These are phyloP conservation scores for Mucor velutinosus DNA, from an alignment of 371 early-diverging fungal species.

Conservation along the genomic window DNA sequence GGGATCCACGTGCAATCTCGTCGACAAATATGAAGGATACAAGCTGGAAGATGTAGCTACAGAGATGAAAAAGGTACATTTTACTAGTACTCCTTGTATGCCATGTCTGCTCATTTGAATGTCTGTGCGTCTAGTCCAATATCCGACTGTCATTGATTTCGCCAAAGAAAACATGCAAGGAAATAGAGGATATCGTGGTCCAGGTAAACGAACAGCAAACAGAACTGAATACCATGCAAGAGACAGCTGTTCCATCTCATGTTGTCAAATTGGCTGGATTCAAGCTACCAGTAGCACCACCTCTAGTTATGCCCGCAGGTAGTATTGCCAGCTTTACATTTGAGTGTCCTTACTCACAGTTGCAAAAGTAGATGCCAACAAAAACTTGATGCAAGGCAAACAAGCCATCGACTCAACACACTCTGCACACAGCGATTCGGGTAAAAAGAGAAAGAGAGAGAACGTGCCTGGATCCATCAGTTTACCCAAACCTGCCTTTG, in stretches of 20 bases:
- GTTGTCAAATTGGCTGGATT: conserved; percentile 61
- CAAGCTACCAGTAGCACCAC: conserved; percentile 45
- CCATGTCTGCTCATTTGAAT: not conserved
- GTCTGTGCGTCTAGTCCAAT: conserved; percentile 32
- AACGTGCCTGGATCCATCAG: conserved; percentile 45
- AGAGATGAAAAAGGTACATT: conserved; percentile 55
- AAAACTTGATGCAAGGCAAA: not conserved
- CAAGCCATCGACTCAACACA: conserved; percentile 29
- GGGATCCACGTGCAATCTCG: conserved; percentile 51
- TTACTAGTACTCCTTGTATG: not conserved
- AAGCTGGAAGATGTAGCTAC: conserved; percentile 41
- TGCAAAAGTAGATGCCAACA: conserved; percentile 7
- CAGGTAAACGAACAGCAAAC: conserved; percentile 43
- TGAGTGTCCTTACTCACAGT: not conserved
- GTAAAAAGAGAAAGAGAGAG: conserved; percentile 44
- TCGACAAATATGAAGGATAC: conserved; percentile 54
- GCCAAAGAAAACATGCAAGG: conserved; percentile 38
- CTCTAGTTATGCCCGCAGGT: conserved; percentile 10
- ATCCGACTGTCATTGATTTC: conserved; percentile 51
- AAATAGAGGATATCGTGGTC: conserved; percentile 34
- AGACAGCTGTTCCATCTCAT: conserved; percentile 43
- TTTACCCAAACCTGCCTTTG: conserved; percentile 41
- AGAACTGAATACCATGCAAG: conserved; percentile 41
- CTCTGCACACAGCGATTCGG: conserved; percentile 25
- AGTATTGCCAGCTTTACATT: not conserved